phyloP scores from a whole-genome alignment of 257 asterid species.

The Solanum appendiculatum region DNA sequence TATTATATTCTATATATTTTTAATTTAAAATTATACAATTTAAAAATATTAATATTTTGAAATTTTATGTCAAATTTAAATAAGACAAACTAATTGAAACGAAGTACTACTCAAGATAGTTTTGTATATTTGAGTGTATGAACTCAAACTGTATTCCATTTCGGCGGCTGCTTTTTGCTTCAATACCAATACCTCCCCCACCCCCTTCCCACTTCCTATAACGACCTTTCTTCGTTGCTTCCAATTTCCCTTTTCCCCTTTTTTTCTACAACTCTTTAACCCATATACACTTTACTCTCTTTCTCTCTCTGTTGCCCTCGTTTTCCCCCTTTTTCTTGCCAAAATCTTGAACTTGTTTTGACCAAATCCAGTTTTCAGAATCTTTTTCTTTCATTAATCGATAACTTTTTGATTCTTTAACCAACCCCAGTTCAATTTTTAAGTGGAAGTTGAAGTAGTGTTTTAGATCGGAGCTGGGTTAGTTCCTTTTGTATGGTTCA shows the following conservation, averaged over 20 bases:
- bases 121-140: slow-evolving; percentile 22
- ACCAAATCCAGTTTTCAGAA: not conserved
- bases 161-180: slow-evolving; percentile 42
- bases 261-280: not conserved
- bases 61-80: not conserved
- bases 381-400: not conserved
- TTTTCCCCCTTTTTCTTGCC: not conserved
- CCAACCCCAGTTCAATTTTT: not conserved
- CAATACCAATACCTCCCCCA: not conserved
- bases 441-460: not conserved
- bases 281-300: not conserved
- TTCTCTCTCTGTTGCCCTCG: not conserved
- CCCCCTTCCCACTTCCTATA: not conserved
- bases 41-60: no score
- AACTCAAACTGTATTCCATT: slow-evolving; percentile 49
- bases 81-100: no score
- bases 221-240: slow-evolving; percentile 28
- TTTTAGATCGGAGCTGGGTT: not conserved
- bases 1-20: no score
- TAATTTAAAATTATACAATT: no score
- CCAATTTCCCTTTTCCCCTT: not conserved
- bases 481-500: slow-evolving; percentile 1
- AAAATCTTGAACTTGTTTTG: not conserved
- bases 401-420: not conserved
- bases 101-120: no score